phyloP scores from a whole-genome alignment of 176 grass and related monocot species.

The Paspalum notatum region DNA sequence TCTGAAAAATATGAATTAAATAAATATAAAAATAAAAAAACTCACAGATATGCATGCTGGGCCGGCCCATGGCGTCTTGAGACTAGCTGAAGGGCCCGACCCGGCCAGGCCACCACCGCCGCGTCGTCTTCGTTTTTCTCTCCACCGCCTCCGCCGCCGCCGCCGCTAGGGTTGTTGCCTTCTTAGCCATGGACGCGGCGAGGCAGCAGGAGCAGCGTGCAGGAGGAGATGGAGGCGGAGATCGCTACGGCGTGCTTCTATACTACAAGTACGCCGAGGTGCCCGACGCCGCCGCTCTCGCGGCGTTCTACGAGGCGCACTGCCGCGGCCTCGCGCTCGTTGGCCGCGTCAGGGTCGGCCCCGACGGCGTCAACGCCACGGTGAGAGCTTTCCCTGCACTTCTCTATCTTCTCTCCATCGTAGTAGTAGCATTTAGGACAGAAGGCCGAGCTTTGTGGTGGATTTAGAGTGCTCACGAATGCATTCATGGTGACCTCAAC shows the following conservation, averaged over 20 bases:
- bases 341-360: conserved; percentile 82
- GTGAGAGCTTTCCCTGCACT: conserved; percentile 21
- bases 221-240: background rate
- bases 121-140: conserved; percentile 6
- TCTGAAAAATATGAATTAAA: no score
- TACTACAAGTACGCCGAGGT: conserved; percentile 89
- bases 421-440: background rate
- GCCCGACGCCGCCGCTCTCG: conserved; percentile 58
- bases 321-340: conserved; percentile 71
- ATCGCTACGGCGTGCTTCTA: conserved; percentile 72
- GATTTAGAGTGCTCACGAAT: conserved; percentile 1
- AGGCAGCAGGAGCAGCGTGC: background rate
- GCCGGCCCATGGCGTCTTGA: background rate
- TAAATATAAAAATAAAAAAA: no score
- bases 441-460: background rate
- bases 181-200: conserved; percentile 41
- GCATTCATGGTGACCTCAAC: background rate
- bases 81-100: background rate
- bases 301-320: conserved; percentile 64
- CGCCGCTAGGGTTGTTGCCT: conserved; percentile 44
- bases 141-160: background rate
- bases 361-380: conserved; percentile 88
- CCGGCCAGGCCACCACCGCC: background rate
- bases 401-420: background rate
- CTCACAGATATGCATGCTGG: background rate